Conservation (phyloP, 73 alveolate genomes). For the Diophrys appendiculata region DNA sequence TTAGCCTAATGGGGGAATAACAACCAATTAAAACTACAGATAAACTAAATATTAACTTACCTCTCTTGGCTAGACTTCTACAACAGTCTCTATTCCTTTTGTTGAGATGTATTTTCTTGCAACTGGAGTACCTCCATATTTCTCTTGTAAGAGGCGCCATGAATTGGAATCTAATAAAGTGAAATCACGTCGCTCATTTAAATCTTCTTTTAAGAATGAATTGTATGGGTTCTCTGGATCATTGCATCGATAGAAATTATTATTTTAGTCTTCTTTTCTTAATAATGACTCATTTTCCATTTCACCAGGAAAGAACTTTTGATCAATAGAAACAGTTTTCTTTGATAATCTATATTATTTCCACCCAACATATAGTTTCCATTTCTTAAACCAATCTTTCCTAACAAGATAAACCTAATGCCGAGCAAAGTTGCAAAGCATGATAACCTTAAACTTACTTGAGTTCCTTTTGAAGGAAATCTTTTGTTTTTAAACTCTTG, state of each 20-base stretch:
- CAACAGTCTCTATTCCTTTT: constrained; percentile 16
- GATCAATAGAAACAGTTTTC: background rate
- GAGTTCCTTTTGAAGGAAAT: background rate
- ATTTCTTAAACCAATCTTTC: constrained; percentile 23
- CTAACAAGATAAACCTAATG: constrained; percentile 22
- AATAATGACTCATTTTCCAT: constrained; percentile 21
- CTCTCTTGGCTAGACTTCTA: constrained; percentile 30
- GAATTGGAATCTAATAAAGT: constrained; percentile 17
- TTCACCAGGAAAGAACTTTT: constrained; percentile 36
- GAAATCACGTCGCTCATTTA: constrained; percentile 28
- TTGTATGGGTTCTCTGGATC: constrained; percentile 27
- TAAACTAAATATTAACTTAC: constrained; percentile 10
- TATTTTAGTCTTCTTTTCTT: constrained; percentile 15
- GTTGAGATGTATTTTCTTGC: constrained; percentile 20
- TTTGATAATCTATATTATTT: background rate
- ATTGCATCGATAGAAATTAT: too few species aligned
- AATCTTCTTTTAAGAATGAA: constrained; percentile 3
- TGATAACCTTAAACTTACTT: background rate
- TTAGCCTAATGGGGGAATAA: constrained; percentile 37
- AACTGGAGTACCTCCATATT: constrained; percentile 45
- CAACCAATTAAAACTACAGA: constrained; percentile 20
- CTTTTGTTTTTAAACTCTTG: background rate
- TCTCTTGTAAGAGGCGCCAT: constrained; percentile 34
- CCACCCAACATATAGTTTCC: constrained; percentile 18
- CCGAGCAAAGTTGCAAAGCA: too few species aligned